phyloP scores from a whole-genome alignment of 1,284 basidiomycete genomes.

The Meira miltonrushii region DNA sequence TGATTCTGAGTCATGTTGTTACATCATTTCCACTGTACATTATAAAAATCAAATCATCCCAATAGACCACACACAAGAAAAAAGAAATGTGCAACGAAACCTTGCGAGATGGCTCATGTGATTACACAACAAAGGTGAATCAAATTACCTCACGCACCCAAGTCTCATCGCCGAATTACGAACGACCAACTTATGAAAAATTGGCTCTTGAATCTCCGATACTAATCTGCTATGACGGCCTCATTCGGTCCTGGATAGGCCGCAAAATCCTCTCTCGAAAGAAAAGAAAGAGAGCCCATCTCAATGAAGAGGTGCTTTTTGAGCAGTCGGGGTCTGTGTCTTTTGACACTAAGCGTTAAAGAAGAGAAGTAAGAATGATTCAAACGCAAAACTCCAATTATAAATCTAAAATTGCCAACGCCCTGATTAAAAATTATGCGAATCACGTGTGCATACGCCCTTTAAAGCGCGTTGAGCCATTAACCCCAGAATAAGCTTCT shows the following conservation, averaged over 20 bases:
- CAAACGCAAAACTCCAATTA: not conserved
- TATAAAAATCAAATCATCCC: too few relatives aligned
- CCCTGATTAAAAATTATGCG: too few relatives aligned
- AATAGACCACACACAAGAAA: not conserved
- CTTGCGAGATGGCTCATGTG: constrained; percentile 10
- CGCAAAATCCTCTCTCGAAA: not conserved
- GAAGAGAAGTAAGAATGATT: not conserved
- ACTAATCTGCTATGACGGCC: constrained; percentile 10
- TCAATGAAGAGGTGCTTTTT: constrained; percentile 13
- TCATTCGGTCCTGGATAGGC: constrained; percentile 11
- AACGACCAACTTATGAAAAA: not conserved
- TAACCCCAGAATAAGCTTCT: too few relatives aligned
- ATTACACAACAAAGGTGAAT: constrained; percentile 6
- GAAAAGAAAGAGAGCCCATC: constrained; percentile 5
- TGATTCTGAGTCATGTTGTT: too few relatives aligned
- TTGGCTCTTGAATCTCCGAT: constrained; percentile 1
- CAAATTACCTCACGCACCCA: constrained; percentile 9
- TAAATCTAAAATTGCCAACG: too few relatives aligned
- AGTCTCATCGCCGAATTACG: constrained; percentile 8
- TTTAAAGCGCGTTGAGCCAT: too few relatives aligned
- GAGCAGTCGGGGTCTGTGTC: constrained; percentile 12
- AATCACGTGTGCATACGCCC: too few relatives aligned
- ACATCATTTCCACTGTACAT: too few relatives aligned
- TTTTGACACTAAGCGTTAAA: constrained; percentile 11
- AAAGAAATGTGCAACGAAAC: constrained; percentile 7